These are phyloP conservation scores for Ceratocystis albifundus DNA, from an alignment of 2,329 filamentous ascomycete genomes.

Conservation along the genomic window DNA sequence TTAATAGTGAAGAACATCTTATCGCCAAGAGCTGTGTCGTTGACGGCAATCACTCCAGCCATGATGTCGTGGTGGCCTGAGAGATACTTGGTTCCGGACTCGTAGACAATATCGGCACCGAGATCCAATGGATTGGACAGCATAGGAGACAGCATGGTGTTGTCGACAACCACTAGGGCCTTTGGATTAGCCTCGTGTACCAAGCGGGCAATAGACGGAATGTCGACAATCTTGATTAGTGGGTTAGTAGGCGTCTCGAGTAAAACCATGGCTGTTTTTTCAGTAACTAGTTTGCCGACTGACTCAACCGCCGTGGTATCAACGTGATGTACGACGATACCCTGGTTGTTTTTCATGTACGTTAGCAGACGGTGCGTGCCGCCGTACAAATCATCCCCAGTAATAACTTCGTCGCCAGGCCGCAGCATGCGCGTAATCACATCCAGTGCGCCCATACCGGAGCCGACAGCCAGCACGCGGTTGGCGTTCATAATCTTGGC, in stretches of 20 bases:
- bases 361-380: conserved; percentile 89
- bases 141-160: conserved; percentile 97
- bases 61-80: conserved; percentile 98
- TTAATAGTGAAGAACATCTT: conserved; percentile 97
- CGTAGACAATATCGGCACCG: conserved; percentile 91
- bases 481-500: conserved; percentile 98
- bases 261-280: conserved; percentile 88
- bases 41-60: conserved; percentile 91
- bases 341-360: conserved; percentile 77
- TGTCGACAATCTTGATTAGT: conserved; percentile 94
- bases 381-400: conserved; percentile 92
- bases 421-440: conserved; percentile 85
- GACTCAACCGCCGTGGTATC: conserved; percentile 73
- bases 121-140: conserved; percentile 87
- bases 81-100: conserved; percentile 94
- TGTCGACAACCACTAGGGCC: conserved; percentile 84
- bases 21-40: conserved; percentile 69
- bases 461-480: conserved; percentile 83
- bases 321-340: conserved; percentile 89
- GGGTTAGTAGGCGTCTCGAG: conserved; percentile 96
- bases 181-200: conserved; percentile 67
- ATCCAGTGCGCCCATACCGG: conserved; percentile 93
- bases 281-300: conserved; percentile 56
- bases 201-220: conserved; percentile 62
- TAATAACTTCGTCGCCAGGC: conserved; percentile 93